These are phyloP conservation scores for Arthrobotrys conoides DNA, from an alignment of 2,329 filamentous ascomycete species.

Conservation along the genomic window DNA sequence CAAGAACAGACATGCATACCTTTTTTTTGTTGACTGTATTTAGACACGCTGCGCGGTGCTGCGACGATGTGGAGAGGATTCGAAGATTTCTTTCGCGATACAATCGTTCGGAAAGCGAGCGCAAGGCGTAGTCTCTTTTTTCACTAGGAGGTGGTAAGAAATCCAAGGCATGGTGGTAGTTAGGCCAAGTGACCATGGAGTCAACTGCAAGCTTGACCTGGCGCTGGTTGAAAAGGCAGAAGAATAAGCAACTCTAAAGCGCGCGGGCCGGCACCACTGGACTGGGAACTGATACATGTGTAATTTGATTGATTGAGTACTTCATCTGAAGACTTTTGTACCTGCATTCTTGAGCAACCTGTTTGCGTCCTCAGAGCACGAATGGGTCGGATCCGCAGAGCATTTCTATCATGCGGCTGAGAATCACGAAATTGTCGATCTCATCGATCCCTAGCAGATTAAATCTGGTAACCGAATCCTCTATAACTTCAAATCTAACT, in stretches of 20 bases:
- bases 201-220: slow-evolving; percentile 9
- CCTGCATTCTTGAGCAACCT: slow-evolving; percentile 19
- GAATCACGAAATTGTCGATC: neutral
- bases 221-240: slow-evolving; percentile 16
- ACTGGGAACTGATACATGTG: slow-evolving; percentile 1
- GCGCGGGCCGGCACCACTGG: slow-evolving; percentile 22
- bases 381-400: neutral
- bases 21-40: slow-evolving; percentile 17
- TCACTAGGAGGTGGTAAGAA: slow-evolving; percentile 48
- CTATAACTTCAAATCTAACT: neutral
- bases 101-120: slow-evolving; percentile 17
- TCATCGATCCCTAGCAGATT: neutral
- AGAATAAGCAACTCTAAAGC: slow-evolving; percentile 37
- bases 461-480: neutral
- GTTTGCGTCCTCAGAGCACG: neutral
- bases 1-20: slow-evolving; percentile 21
- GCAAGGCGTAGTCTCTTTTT: slow-evolving; percentile 26
- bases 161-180: slow-evolving; percentile 30
- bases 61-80: slow-evolving; percentile 33
- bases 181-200: slow-evolving; percentile 13
- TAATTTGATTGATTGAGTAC: neutral
- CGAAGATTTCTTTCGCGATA: slow-evolving; percentile 12
- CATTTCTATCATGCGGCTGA: slow-evolving; percentile 8
- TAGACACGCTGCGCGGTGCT: slow-evolving; percentile 20
- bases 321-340: slow-evolving; percentile 10